These are phyloP conservation scores for Primulina tabacum DNA, from an alignment of 257 asterid genomes.

Conservation along the genomic window DNA sequence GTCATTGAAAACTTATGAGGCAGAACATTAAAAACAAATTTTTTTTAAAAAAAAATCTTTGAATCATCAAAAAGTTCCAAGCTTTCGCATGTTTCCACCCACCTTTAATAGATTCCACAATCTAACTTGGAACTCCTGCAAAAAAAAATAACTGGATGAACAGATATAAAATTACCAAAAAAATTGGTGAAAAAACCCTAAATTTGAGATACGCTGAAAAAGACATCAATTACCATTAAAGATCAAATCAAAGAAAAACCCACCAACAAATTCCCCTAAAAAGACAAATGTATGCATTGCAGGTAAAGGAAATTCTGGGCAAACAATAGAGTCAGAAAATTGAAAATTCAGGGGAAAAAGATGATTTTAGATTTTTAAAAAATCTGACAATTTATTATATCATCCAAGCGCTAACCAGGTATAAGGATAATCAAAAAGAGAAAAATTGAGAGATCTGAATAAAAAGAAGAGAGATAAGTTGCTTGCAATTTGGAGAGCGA, in stretches of 20 bases:
- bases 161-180: not conserved
- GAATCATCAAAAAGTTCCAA: not conserved
- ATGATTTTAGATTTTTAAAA: no score
- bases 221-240: not conserved
- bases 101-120: not conserved
- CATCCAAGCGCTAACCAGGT: not conserved
- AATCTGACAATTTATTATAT: no score
- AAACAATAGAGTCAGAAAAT: no score
- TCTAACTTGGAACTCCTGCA: not conserved
- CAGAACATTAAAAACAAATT: not conserved
- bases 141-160: not conserved
- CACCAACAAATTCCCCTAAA: not conserved
- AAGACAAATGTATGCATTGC: not conserved
- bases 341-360: not conserved
- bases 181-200: not conserved
- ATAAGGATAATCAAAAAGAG: not conserved
- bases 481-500: not conserved
- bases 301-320: not conserved
- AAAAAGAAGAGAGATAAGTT: not conserved
- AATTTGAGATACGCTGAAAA: not conserved
- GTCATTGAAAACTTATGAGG: not conserved
- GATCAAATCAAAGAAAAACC: not conserved
- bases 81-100: not conserved
- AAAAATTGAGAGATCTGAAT: not conserved
- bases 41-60: not conserved